phyloP scores from a whole-genome alignment of 306 rosid species.

The Cicer bijugum region DNA sequence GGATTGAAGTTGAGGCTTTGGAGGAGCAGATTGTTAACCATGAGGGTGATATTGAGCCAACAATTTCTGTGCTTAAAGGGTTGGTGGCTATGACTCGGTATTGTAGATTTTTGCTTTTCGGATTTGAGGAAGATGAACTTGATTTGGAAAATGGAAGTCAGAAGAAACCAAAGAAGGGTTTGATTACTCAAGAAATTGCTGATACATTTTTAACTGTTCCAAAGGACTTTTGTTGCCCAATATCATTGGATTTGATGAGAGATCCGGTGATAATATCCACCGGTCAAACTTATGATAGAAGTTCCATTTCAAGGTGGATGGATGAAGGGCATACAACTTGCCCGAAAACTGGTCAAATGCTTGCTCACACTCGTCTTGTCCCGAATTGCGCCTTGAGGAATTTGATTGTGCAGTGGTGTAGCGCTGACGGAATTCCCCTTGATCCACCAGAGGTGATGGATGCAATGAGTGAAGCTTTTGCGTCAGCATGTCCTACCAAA shows the following conservation, averaged over 20 bases:
- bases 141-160: constrained; percentile 50
- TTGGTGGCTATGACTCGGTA: constrained; percentile 86
- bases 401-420: constrained; percentile 84
- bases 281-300: constrained; percentile 87
- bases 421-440: constrained; percentile 76
- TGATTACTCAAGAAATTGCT: constrained; percentile 72
- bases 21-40: constrained; percentile 95
- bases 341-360: constrained; percentile 93
- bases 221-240: constrained; percentile 83
- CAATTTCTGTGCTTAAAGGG: constrained; percentile 76
- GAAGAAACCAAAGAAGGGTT: constrained; percentile 61
- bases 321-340: constrained; percentile 93
- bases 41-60: constrained; percentile 87
- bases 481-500: constrained; percentile 67
- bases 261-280: constrained; percentile 89
- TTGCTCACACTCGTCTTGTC: constrained; percentile 64
- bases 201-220: constrained; percentile 79
- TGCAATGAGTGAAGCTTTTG: constrained; percentile 54
- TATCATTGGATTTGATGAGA: constrained; percentile 83
- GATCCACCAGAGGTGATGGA: constrained; percentile 68
- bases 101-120: constrained; percentile 82
- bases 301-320: constrained; percentile 85
- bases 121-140: constrained; percentile 84
- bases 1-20: constrained; percentile 77
- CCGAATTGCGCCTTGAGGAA: constrained; percentile 82